Conservation (phyloP, 2,329 filamentous ascomycete genomes). For the Colletotrichum simmondsii region DNA sequence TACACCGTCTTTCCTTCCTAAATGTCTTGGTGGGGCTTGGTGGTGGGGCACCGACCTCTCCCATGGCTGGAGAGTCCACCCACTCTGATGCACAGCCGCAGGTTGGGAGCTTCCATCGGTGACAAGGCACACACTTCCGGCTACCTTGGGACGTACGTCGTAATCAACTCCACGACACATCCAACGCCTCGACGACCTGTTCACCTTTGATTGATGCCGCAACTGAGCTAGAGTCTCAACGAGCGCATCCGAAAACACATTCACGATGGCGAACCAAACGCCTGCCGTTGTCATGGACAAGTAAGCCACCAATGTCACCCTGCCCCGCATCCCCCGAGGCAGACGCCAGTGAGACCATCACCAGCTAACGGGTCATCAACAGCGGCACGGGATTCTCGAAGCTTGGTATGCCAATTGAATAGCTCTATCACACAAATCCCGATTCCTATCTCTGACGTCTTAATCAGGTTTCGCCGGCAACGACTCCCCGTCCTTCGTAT, state of each 20-base stretch:
- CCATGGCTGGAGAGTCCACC: constrained; percentile 33
- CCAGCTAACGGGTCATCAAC: constrained; percentile 42
- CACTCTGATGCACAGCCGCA: constrained; percentile 36
- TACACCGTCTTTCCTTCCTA: constrained; percentile 11
- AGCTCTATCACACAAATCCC: constrained; percentile 10
- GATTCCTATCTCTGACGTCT: constrained; percentile 40
- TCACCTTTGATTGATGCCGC: constrained; percentile 25
- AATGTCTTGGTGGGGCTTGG: constrained; percentile 24
- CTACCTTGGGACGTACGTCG: constrained; percentile 36
- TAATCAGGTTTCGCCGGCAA: constrained; percentile 93
- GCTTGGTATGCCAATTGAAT: constrained; percentile 75
- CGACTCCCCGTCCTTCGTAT: constrained; percentile 98
- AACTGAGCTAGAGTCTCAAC: constrained; percentile 20
- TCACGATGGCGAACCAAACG: constrained; percentile 91
- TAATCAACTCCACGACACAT: constrained; percentile 34
- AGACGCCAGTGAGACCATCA: constrained; percentile 35
- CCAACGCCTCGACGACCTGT: constrained; percentile 12
- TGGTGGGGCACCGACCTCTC: constrained; percentile 34
- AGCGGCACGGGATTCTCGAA: constrained; percentile 99
- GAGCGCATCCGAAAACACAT: constrained; percentile 23
- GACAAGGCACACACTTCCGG: constrained; percentile 36
- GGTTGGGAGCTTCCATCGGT: constrained; percentile 34
- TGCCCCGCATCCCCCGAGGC: constrained; percentile 42
- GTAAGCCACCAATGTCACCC: constrained; percentile 68
- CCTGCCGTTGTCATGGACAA: constrained; percentile 99